Conservation (phyloP, 805 yeast species). For the Wickerhamomyces kurtzmanii region DNA sequence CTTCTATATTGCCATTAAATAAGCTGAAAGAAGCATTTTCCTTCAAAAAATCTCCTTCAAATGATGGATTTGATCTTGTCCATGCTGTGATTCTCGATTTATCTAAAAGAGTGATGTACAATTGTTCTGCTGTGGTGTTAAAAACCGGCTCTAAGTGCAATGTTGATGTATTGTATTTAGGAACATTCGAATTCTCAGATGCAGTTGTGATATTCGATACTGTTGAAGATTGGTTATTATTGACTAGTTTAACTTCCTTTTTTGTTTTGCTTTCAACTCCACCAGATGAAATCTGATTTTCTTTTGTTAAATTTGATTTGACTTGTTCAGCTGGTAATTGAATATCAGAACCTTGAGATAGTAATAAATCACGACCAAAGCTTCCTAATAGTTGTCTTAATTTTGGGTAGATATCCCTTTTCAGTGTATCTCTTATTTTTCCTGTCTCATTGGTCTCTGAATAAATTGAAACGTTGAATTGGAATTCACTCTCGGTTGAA, state of each 20-base stretch:
- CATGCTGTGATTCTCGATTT: constrained; percentile 80
- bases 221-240: constrained; percentile 7
- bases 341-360: constrained; percentile 73
- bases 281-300: constrained; percentile 30
- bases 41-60: constrained; percentile 32
- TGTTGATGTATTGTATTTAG: constrained; percentile 74
- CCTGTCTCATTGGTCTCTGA: constrained; percentile 44
- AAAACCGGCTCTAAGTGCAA: constrained; percentile 71
- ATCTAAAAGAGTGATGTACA: constrained; percentile 69
- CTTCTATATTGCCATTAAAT: constrained; percentile 91
- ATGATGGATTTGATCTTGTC: constrained; percentile 63
- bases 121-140: constrained; percentile 80
- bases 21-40: constrained; percentile 58
- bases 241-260: constrained; percentile 4
- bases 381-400: constrained; percentile 47
- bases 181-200: constrained; percentile 20
- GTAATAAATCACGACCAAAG: constrained; percentile 74
- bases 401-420: constrained; percentile 52
- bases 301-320: constrained; percentile 43
- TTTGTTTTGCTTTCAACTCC: too few species aligned
- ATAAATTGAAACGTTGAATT: constrained; percentile 65
- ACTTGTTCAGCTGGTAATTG: constrained; percentile 70
- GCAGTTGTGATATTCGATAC: constrained; percentile 7
- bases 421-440: constrained; percentile 37
- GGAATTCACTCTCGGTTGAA: constrained; percentile 76